A percentile compares a stretch with the other conserved stretches of the same genome.
Conservation (phyloP, 2,329 filamentous ascomycete genomes). For the Diaporthe helianthi region DNA sequence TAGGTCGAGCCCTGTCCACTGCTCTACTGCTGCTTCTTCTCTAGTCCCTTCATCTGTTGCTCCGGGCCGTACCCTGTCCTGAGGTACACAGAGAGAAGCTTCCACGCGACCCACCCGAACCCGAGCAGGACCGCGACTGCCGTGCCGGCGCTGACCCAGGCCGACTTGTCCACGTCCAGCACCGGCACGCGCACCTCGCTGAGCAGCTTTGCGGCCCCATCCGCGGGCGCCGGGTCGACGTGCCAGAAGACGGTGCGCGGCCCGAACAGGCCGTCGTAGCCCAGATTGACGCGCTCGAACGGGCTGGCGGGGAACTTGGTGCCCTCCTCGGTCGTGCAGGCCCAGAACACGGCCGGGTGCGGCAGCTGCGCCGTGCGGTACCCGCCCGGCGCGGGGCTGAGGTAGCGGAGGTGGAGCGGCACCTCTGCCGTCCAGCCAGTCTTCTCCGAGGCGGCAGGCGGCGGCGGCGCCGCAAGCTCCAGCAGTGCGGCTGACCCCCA, state of each 20-base stretch:
- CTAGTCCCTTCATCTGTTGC: constrained; percentile 33
- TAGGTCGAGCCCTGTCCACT: background rate
- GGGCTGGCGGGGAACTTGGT: constrained; percentile 77
- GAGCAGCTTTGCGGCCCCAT: constrained; percentile 50
- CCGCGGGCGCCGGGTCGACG: constrained; percentile 56
- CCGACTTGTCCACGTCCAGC: constrained; percentile 59
- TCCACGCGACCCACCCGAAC: constrained; percentile 74
- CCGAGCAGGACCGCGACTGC: constrained; percentile 65
- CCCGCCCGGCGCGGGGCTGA: constrained; percentile 66
- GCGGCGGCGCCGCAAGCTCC: constrained; percentile 67
- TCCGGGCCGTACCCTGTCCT: constrained; percentile 43
- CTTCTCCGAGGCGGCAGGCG: constrained; percentile 16
- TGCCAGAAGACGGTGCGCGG: constrained; percentile 86
- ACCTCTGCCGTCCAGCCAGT: constrained; percentile 71
- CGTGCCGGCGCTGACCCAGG: constrained; percentile 63
- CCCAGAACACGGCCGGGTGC: constrained; percentile 90
- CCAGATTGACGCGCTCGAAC: constrained; percentile 85
- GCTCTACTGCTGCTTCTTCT: constrained; percentile 41
- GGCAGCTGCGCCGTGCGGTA: constrained; percentile 67
- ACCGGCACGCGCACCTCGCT: constrained; percentile 70
- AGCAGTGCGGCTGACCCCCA: constrained; percentile 86
- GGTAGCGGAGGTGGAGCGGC: constrained; percentile 86
- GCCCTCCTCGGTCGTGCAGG: constrained; percentile 72
- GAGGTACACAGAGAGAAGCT: constrained; percentile 52
- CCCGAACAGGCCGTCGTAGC: constrained; percentile 83